Evolutionary conservation across 208 protist species (phyloP).

Genomic region (Cochliopodium minus): DNA sequence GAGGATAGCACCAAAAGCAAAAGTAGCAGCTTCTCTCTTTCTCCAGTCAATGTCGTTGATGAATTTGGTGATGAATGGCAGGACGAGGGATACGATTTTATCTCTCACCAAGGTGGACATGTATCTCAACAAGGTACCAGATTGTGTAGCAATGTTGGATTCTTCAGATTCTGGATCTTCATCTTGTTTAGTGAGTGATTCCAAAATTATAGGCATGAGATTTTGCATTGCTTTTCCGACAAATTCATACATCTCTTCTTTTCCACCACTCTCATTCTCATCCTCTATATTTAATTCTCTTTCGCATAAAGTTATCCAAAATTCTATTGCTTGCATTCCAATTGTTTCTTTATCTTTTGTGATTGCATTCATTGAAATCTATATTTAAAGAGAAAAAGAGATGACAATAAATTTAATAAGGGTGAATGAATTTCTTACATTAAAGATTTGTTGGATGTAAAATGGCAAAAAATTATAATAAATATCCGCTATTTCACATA

Average conservation of each 20-base stretch:
- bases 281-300: conserved; percentile 60
- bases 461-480: conserved; percentile 75
- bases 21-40: conserved; percentile 71
- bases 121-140: conserved; percentile 59
- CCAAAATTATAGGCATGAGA: conserved; percentile 58
- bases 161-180: conserved; percentile 69
- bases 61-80: conserved; percentile 75
- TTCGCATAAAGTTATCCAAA: conserved; percentile 89
- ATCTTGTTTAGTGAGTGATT: conserved; percentile 65
- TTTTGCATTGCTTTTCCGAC: conserved; percentile 47
- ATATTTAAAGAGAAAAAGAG: conserved; percentile 14
- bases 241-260: conserved; percentile 40
- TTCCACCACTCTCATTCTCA: conserved; percentile 11
- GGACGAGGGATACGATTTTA: conserved; percentile 42
- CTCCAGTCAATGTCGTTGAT: conserved; percentile 70
- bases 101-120: conserved; percentile 52
- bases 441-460: conserved; percentile 59
- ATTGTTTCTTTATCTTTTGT: conserved; percentile 64
- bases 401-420: conserved; percentile 22
- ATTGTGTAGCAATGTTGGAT: conserved; percentile 76
- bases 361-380: conserved; percentile 66
- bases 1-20: conserved; percentile 84
- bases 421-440: conserved; percentile 22
- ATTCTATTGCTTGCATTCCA: conserved; percentile 78
- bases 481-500: conserved; percentile 75